A percentile compares a stretch with the other conserved stretches of the same genome.
These are phyloP conservation scores for Huntiella omanensis DNA, from an alignment of 2,329 filamentous ascomycete species.

Conservation along the genomic window DNA sequence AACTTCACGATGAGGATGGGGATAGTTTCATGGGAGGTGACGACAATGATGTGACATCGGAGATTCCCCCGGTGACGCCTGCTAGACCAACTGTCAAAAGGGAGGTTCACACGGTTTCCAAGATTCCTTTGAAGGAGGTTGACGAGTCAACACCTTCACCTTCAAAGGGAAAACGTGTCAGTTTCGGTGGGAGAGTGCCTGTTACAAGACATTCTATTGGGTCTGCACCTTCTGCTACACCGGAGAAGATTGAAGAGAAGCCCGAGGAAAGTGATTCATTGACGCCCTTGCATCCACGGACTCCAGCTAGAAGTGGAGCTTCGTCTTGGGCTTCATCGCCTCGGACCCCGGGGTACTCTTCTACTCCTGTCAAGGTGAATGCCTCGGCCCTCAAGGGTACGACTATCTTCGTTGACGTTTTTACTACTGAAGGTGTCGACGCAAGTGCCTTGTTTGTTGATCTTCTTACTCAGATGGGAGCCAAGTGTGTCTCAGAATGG, in stretches of 20 bases:
- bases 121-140: conserved; percentile 54
- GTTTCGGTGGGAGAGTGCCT: conserved; percentile 8
- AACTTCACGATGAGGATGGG: not conserved
- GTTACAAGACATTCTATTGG: conserved; percentile 7
- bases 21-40: not conserved
- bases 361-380: conserved; percentile 23
- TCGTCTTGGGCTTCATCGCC: conserved; percentile 18
- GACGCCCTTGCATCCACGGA: conserved; percentile 12
- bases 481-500: conserved; percentile 60
- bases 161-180: conserved; percentile 24
- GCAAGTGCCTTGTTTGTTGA: conserved; percentile 67
- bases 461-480: conserved; percentile 63
- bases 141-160: conserved; percentile 35
- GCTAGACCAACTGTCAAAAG: conserved; percentile 27
- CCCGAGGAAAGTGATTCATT: conserved; percentile 11
- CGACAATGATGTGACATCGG: conserved; percentile 11
- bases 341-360: conserved; percentile 17
- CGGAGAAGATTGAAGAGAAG: too few relatives aligned
- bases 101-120: conserved; percentile 51
- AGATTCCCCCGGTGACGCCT: conserved; percentile 34
- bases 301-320: conserved; percentile 24
- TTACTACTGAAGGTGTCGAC: conserved; percentile 64
- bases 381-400: conserved; percentile 43
- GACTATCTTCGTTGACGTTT: conserved; percentile 67
- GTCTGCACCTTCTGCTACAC: conserved; percentile 11